Evolutionary conservation across 2,329 filamentous ascomycete species (phyloP), one percentile per base, ranked within the genome.

Genomic region (Cordyceps cateniannulata): DNA sequence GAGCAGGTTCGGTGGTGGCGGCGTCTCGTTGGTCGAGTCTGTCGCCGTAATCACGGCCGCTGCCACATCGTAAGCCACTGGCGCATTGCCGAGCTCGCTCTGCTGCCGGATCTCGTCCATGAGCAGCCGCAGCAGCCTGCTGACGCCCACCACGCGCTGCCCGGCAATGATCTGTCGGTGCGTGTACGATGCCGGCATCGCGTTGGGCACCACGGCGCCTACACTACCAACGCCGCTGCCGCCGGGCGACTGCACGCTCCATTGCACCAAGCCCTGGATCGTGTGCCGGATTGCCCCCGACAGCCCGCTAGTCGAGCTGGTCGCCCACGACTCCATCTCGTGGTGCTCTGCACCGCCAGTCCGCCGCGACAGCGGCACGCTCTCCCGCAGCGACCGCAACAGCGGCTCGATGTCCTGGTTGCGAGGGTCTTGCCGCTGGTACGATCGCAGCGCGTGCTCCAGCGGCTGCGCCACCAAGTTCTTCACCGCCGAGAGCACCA

Each of bases 381-480:
- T 84, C 64, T 84, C 81, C 62, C 84, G 84, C 24, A 93, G 82
- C 0, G 82, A 78, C n/a, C 82, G 79, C 1, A 90, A 77, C 1
- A 95, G 78, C 1, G 86, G 86, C 60, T 89, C 86, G 49, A 92
- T 81, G 53, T 90, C 86, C 64, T 86, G 85, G 54, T 85, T 86
- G 54, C 81, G 81, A 0, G 89, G 87, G 49, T 89, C 83, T 32
- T 84, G 83, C 27, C 83, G 81, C 66, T 89, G 86, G 58, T 90
- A 83, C 16, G 82, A 83, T 29, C 85, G 81, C 16, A 93, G 79
- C 2, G 85, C 84, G 62, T 85, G 82, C 66, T 89, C 86, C 2
- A 93, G 74, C 0, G 85, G 85, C 62, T 84, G 85, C 1, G 88
- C 87, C 1, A 91, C 81, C 44, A 91, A 86, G 40, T 85, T 88